Conservation (phyloP, 2,329 filamentous ascomycete genomes). For the Xylariaceae sp. region DNA sequence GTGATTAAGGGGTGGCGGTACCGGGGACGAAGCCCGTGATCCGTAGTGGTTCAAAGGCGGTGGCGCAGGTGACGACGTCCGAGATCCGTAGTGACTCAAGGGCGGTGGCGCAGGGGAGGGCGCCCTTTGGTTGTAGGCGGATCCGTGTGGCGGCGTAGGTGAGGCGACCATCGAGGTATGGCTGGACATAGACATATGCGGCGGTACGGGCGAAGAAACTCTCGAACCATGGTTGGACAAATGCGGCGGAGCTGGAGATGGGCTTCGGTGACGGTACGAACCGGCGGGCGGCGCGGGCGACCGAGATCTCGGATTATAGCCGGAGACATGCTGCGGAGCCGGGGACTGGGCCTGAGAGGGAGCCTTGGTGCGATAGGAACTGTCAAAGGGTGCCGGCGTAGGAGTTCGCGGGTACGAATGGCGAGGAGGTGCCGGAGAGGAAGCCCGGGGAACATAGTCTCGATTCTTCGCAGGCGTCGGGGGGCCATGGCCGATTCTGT, state of each 20-base stretch:
- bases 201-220: slow-evolving; percentile 33
- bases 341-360: slow-evolving; percentile 35
- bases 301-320: slow-evolving; percentile 30
- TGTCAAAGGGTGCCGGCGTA: slow-evolving; percentile 32
- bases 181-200: slow-evolving; percentile 22
- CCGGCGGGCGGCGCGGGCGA: slow-evolving; percentile 32
- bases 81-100: slow-evolving; percentile 17
- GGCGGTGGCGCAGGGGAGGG: slow-evolving; percentile 33
- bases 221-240: slow-evolving; percentile 30
- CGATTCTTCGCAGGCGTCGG: slow-evolving; percentile 24
- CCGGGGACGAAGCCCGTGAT: slow-evolving; percentile 31
- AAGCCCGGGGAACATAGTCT: slow-evolving; percentile 25
- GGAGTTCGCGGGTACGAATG: slow-evolving; percentile 29
- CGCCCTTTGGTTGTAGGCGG: slow-evolving; percentile 32
- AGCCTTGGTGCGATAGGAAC: slow-evolving; percentile 26
- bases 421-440: slow-evolving; percentile 36
- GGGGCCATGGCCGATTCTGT: slow-evolving; percentile 14
- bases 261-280: slow-evolving; percentile 28
- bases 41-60: slow-evolving; percentile 11
- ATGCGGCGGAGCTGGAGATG: slow-evolving; percentile 36
- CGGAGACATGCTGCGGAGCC: slow-evolving; percentile 32
- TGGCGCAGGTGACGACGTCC: slow-evolving; percentile 34
- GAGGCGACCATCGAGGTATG: slow-evolving; percentile 35
- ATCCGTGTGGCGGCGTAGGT: slow-evolving; percentile 29
- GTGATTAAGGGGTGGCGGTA: slow-evolving; percentile 13